A percentile compares a stretch with the other conserved stretches of the same genome.
Conservation (phyloP, 768 basidiomycete genomes). For the Rhizopogon vinicolor region DNA sequence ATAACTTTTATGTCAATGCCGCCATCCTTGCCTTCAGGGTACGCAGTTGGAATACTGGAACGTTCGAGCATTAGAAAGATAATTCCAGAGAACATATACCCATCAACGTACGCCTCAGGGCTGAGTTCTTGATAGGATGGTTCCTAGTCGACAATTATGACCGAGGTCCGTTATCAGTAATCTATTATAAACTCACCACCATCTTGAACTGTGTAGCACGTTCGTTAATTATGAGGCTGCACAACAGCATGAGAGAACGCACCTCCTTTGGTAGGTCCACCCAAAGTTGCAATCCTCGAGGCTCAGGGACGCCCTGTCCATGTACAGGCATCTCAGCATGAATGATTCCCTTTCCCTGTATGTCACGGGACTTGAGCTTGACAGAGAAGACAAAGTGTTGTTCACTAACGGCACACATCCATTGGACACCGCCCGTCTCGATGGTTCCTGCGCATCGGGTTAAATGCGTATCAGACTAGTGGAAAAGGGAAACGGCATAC, state of each 20-base stretch:
- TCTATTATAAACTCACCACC: conserved; percentile 38
- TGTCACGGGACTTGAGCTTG: background rate
- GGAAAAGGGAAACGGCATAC: conserved; percentile 15
- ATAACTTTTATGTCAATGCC: conserved; percentile 76
- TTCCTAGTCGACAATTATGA: conserved; percentile 34
- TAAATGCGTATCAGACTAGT: too few species aligned
- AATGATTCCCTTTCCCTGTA: conserved; percentile 63
- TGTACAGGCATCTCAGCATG: conserved; percentile 91
- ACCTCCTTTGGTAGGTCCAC: conserved; percentile 73
- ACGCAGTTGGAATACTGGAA: conserved; percentile 64
- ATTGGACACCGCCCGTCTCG: conserved; percentile 82
- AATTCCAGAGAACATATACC: background rate
- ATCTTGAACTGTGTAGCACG: conserved; percentile 61
- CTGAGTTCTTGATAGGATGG: conserved; percentile 82
- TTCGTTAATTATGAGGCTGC: conserved; percentile 12
- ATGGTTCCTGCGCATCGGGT: conserved; percentile 34
- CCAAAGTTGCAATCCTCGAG: conserved; percentile 86
- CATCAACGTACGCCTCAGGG: conserved; percentile 46
- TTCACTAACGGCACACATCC: conserved; percentile 79
- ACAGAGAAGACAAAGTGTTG: background rate
- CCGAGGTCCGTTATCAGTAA: conserved; percentile 6
- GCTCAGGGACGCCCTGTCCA: conserved; percentile 59
- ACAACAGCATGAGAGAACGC: conserved; percentile 5
- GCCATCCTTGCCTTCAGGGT: conserved; percentile 66
- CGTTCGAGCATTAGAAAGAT: conserved; percentile 1